Conservation (phyloP, 148 eudicot species). For the Suaeda aralocaspica region DNA sequence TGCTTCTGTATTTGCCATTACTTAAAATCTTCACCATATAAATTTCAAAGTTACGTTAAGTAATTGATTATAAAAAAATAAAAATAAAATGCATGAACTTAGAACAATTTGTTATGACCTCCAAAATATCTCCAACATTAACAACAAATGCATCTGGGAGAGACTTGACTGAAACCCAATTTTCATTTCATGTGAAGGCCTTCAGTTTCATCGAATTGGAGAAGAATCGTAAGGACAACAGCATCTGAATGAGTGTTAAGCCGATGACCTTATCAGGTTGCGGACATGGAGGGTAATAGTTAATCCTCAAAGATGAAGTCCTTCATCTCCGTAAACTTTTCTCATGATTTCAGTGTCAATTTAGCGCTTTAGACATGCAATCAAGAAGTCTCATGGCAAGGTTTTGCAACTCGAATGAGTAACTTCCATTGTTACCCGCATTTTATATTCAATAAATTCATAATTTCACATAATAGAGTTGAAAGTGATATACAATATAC, state of each 20-base stretch:
- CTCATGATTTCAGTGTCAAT: slow-evolving; percentile 15
- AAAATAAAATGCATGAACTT: background rate
- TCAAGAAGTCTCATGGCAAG: slow-evolving; percentile 18
- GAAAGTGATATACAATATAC: too few relatives aligned
- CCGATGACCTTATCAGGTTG: slow-evolving; percentile 30
- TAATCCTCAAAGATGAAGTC: slow-evolving; percentile 20
- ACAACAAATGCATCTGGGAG: slow-evolving; percentile 29
- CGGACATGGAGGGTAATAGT: slow-evolving; percentile 36
- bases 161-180: slow-evolving; percentile 27
- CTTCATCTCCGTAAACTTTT: slow-evolving; percentile 8
- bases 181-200: slow-evolving; percentile 31
- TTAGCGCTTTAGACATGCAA: slow-evolving; percentile 25
- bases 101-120: slow-evolving; percentile 12
- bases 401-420: slow-evolving; percentile 14
- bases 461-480: too few relatives aligned
- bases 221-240: slow-evolving; percentile 29
- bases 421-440: slow-evolving; percentile 29
- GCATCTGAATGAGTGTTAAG: slow-evolving; percentile 30
- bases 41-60: too few relatives aligned
- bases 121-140: slow-evolving; percentile 33
- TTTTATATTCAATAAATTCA: too few relatives aligned
- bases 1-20: slow-evolving; percentile 31
- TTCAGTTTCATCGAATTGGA: slow-evolving; percentile 26
- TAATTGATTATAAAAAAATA: background rate
- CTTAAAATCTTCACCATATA: slow-evolving; percentile 22